Base-by-base conservation (phyloP, 768 basidiomycete genomes). In the Suillus tomentosus region DNA sequence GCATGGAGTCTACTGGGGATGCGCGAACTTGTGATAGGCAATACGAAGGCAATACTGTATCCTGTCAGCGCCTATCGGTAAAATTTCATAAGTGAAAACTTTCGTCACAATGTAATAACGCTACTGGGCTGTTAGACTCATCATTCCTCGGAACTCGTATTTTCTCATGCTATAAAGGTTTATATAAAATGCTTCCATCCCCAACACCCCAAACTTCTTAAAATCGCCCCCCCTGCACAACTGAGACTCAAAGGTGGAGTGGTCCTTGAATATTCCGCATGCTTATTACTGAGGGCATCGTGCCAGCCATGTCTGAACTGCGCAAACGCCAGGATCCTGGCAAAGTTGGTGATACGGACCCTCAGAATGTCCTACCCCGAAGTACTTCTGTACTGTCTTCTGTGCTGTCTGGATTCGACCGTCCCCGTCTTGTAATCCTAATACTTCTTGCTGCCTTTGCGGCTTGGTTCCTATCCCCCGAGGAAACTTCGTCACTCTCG, bases 401-500 rank as follows among this genome's bases (percentile, higher is more conserved):
- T 14, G 19, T 54, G 45, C 19, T 45, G 10, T 60, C 24, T 40
- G 40, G 55, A 37, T 37, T 36, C 19, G 36, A 22, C 14, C n/a
- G 6, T 42, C 5, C 17, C 40, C 37, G 56, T 22, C 37, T 39
- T 39, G 19, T 53, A 22, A n/a, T 73, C 56, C 3, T 67, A 31
- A 45, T 56, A 50, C 68, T 60, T n/a, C 45, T 69, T 48, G 63
- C 24, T n/a, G 31, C 51, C 36, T 66, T 63, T 40, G 47, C 31
- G 34, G 47, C 67, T 36, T 43, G 74, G 24, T 66, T 67, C 62
- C 6, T 60, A 22, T 60, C 60, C 39, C 15, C n/a, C n/a, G 47
- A 27, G 39, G 15, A 13, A 19, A 40, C 66, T 34, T 34, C 60
- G 24, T 8, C 57, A 15, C 69, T 74, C 36, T 65, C 74, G 3